Conservation (phyloP, 2,329 filamentous ascomycete species). For the Ambrosiella xylebori region DNA sequence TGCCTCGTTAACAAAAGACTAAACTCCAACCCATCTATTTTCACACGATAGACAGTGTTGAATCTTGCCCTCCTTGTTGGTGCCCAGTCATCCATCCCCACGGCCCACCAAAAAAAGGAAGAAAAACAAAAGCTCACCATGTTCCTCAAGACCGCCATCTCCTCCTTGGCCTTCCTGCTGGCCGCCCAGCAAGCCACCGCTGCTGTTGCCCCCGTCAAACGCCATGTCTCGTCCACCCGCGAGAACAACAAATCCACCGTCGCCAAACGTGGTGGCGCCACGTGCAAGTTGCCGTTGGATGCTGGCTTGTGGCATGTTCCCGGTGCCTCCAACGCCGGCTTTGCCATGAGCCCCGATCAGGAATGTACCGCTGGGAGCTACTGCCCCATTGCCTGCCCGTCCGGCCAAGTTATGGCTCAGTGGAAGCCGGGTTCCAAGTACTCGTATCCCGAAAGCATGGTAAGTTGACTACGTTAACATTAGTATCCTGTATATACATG, state of each 20-base stretch:
- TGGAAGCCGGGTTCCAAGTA: conserved; percentile 60
- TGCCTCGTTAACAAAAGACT: not conserved
- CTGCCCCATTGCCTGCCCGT: conserved; percentile 61
- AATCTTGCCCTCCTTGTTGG: not conserved
- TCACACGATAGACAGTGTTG: not conserved
- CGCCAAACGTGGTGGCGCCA: conserved; percentile 12
- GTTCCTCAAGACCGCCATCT: conserved; percentile 17
- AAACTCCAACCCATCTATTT: not conserved
- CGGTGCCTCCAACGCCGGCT: conserved; percentile 47
- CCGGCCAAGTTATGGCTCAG: conserved; percentile 61
- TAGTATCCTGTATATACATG: not conserved
- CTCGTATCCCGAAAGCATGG: conserved; percentile 53
- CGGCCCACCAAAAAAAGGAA: not conserved
- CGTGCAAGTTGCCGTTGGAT: conserved; percentile 49
- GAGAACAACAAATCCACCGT: conserved; percentile 10
- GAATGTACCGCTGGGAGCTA: conserved; percentile 48
- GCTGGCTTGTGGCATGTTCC: conserved; percentile 51
- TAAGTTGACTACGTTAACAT: conserved; percentile 23
- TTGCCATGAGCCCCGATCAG: conserved; percentile 65
- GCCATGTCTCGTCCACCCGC: conserved; percentile 5
- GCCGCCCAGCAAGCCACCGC: conserved; percentile 10
- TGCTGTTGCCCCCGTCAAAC: not conserved
- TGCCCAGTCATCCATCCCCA: not conserved
- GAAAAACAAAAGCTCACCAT: conserved; percentile 4
- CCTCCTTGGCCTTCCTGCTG: conserved; percentile 17